Conservation (phyloP, 1,284 basidiomycete genomes). For the Ceratobasidium sp. region DNA sequence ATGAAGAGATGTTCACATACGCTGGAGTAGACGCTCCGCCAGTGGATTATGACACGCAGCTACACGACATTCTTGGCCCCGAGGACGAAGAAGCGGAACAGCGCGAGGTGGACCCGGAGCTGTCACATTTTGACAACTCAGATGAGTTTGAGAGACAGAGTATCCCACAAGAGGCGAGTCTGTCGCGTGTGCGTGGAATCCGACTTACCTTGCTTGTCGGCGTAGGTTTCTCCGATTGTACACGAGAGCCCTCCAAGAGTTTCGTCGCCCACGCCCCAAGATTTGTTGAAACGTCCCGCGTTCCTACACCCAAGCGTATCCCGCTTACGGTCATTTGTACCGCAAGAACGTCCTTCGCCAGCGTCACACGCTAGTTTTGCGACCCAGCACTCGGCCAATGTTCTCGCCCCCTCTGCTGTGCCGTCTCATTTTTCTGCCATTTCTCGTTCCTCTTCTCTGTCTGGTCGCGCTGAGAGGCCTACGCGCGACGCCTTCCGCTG, state of each 20-base stretch:
- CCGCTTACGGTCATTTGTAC: slow-evolving; percentile 79
- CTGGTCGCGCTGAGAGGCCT: slow-evolving; percentile 63
- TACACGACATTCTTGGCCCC: slow-evolving; percentile 78
- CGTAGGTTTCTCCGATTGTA: slow-evolving; percentile 7
- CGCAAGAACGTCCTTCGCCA: slow-evolving; percentile 64
- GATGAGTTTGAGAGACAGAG: slow-evolving; percentile 52
- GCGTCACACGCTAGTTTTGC: slow-evolving; percentile 65
- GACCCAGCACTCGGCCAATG: slow-evolving; percentile 62
- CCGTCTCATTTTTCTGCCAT: slow-evolving; percentile 79
- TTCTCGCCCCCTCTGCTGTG: slow-evolving; percentile 64
- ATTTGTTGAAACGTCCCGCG: slow-evolving; percentile 58
- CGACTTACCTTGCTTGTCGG: slow-evolving; percentile 41
- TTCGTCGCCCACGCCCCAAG: slow-evolving; percentile 46
- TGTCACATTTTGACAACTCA: slow-evolving; percentile 57
- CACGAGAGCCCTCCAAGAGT: slow-evolving; percentile 45
- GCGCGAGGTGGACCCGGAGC: slow-evolving; percentile 58
- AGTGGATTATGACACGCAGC: slow-evolving; percentile 70
- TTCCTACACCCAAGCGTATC: slow-evolving; percentile 85
- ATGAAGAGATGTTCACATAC: slow-evolving; percentile 78
- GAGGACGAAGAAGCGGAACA: slow-evolving; percentile 67
- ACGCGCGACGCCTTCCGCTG: slow-evolving; percentile 80
- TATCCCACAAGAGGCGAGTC: not conserved
- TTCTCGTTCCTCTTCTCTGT: slow-evolving; percentile 75
- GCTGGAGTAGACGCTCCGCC: slow-evolving; percentile 70
- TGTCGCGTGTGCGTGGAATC: no score